A percentile compares a stretch with the other conserved stretches of the same genome.
Evolutionary conservation across 371 early-diverging fungal genomes (phyloP).

Genomic region (Sporodiniella umbellata): DNA sequence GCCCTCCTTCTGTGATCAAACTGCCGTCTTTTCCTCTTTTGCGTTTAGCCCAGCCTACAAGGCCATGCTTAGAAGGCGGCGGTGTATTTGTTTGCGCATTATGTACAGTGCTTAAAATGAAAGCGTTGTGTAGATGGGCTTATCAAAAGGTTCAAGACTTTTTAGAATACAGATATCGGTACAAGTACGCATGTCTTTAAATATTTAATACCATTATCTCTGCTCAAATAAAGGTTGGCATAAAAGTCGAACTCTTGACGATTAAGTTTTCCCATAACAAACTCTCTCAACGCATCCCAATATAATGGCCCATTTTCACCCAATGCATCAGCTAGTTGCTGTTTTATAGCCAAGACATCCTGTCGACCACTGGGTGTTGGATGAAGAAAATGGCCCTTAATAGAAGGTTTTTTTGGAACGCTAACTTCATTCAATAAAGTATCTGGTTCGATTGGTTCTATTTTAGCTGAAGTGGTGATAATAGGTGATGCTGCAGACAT

Average conservation of each 20-base stretch:
- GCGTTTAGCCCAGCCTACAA: conserved; percentile 64
- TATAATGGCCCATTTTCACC: conserved; percentile 78
- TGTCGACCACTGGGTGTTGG: conserved; percentile 53
- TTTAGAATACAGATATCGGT: no score
- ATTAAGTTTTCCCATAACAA: conserved; percentile 74
- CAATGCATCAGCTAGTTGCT: conserved; percentile 74
- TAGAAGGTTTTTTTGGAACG: neutral
- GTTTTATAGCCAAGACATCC: conserved; percentile 71
- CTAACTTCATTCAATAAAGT: neutral
- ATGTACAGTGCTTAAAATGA: conserved; percentile 75
- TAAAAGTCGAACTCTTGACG: conserved; percentile 80
- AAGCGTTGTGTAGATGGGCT: conserved; percentile 74
- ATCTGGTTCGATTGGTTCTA: neutral
- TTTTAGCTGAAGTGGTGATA: neutral
- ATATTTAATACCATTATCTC: conserved; percentile 67
- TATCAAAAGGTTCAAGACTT: no score
- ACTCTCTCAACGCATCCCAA: conserved; percentile 75
- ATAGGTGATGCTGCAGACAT: neutral
- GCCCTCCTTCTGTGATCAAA: conserved; percentile 26
- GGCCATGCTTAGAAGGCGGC: conserved; percentile 64
- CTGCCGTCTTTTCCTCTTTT: conserved; percentile 59
- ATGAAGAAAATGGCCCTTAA: conserved; percentile 25
- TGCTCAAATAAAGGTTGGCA: conserved; percentile 63
- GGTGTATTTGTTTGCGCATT: conserved; percentile 71
- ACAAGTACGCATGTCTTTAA: no score